Percentiles rank a stretch among this genome's conserved stretches.
Conservation (phyloP, 163 green algal species). For the Chlamydomonas reinhardtii region DNA sequence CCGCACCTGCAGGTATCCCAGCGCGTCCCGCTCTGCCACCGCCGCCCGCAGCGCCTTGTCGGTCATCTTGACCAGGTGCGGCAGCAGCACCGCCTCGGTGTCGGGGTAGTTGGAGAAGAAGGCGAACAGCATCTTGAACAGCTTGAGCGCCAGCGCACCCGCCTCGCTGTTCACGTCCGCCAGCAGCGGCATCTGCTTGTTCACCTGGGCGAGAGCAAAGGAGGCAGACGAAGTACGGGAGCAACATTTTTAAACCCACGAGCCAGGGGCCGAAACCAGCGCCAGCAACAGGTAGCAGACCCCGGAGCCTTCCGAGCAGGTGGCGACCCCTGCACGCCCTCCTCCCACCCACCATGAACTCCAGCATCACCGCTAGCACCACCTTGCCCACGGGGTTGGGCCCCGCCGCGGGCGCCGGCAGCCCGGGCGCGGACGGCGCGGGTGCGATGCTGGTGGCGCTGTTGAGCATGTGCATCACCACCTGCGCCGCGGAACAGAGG, state of each 20-base stretch:
- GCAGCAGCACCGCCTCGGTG: conserved; percentile 71
- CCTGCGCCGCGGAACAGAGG: neutral
- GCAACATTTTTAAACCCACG: too few relatives aligned
- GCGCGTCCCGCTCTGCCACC: conserved; percentile 56
- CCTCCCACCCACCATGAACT: conserved; percentile 44
- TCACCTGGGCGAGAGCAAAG: conserved; percentile 8
- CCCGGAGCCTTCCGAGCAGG: too few relatives aligned
- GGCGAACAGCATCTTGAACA: conserved; percentile 81
- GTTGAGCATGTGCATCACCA: conserved; percentile 54
- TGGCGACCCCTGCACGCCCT: neutral
- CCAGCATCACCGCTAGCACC: conserved; percentile 44
- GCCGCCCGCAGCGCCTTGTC: conserved; percentile 46
- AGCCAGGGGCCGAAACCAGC: too few relatives aligned
- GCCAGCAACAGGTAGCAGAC: too few relatives aligned
- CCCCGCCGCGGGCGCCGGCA: neutral
- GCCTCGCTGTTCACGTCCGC: conserved; percentile 44
- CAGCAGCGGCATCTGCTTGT: conserved; percentile 45
- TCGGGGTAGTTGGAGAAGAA: conserved; percentile 66
- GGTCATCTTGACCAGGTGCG: conserved; percentile 70
- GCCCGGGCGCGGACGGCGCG: neutral
- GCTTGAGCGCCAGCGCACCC: conserved; percentile 75
- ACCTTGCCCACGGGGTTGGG: conserved; percentile 14
- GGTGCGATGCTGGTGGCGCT: neutral
- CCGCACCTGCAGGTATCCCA: conserved; percentile 83
- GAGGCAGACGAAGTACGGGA: neutral